These are phyloP conservation scores for Leccinum arenicola DNA, from an alignment of 768 basidiomycete species.

Conservation along the genomic window DNA sequence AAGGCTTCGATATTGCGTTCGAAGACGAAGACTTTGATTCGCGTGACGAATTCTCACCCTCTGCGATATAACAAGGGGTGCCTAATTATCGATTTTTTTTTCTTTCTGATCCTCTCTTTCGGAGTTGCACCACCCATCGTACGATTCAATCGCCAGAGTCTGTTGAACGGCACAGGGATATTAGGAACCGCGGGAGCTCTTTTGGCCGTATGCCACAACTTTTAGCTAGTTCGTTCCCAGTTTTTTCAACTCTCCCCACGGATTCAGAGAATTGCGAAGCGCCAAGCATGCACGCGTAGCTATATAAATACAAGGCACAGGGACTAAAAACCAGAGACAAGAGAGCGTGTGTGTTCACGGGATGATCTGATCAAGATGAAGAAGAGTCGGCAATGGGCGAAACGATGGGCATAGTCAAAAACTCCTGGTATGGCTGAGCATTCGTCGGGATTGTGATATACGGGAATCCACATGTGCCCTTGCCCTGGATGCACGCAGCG, in stretches of 20 bases:
- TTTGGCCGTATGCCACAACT: background rate
- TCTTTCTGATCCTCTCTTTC: background rate
- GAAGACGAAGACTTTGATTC: constrained; percentile 29
- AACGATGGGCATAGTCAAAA: constrained; percentile 9
- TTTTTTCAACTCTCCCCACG: background rate
- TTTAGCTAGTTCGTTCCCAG: too few species aligned
- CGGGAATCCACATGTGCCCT: constrained; percentile 25
- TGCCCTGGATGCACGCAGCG: constrained; percentile 39
- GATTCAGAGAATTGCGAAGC: background rate
- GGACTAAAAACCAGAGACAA: background rate
- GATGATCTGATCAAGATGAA: background rate
- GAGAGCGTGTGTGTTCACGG: background rate
- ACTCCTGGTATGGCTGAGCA: constrained; percentile 31
- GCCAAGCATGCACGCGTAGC: background rate
- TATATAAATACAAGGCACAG: background rate
- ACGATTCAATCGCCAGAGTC: too few species aligned
- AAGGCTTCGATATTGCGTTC: constrained; percentile 55
- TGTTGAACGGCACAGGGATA: too few species aligned
- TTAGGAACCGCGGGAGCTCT: too few species aligned
- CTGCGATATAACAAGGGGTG: too few species aligned
- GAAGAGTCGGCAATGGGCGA: too few species aligned
- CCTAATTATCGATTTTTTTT: background rate
- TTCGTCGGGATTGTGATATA: constrained; percentile 29
- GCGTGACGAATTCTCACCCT: background rate
- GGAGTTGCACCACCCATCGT: background rate